Evolutionary conservation across 148 eudicot genomes (phyloP), one percentile per base, ranked within the genome.

Genomic region (Polygonum maritimum): DNA sequence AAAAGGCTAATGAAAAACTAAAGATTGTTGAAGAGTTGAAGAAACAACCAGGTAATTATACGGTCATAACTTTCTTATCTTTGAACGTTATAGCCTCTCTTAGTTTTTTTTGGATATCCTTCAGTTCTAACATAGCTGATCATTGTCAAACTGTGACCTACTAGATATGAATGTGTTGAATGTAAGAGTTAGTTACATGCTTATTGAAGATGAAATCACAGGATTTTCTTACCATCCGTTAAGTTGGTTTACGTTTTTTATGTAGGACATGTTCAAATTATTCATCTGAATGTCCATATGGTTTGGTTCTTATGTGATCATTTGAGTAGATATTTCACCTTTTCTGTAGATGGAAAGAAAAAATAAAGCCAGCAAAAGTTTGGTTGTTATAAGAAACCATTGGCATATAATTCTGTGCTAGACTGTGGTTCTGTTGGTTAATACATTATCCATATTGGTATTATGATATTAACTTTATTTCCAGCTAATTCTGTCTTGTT

Each of bases 1-100:
- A 92, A 81, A 88, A 86, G 87, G 92, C 91, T 47, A 89, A 87
- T 81, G 97, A 92, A 83, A 89, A 88, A 82, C 83, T 96, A 74
- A 90, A 87, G 82, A 96, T 94, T 77, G 89, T 96, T 76, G 98
- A 92, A 83, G 99, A 96, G 81, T 81, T 92, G 80, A 95, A 95
- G 78, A 87, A 85, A 58, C 97, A 92, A 84, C 90, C 98, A 86
- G 95, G 98, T 94, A 78, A 39, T 15, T 60, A 16, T 36, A 36
- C 2, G 13, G 45, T 63, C 45, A 15, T 36, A 67, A 38, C 45
- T 35, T 19, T 8, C 19, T 7, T 67, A 21, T 22, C 71, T 31
- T 36, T 36, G 45, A 36, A 67, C 44, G 38, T 67, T 40, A 33
- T 67, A 67, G 15, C 71, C 36, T 67, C 21, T 67, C 71, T 15